Evolutionary conservation across 139 green algal genomes (phyloP), one percentile per base, ranked within the genome.

Genomic region (Yamagishiella unicocca): DNA sequence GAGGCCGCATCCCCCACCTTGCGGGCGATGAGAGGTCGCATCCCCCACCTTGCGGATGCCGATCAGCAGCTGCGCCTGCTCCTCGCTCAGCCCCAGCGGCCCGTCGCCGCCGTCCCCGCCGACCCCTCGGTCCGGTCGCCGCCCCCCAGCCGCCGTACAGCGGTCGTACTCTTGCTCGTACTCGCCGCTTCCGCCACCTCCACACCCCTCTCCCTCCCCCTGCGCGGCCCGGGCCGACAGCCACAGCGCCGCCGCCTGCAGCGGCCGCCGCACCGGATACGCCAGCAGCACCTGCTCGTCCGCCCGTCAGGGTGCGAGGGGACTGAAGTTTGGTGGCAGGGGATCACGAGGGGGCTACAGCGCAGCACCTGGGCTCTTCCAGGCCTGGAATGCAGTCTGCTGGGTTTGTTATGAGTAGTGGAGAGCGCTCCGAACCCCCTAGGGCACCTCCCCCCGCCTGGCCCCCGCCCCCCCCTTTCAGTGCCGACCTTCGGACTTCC

Each of bases 181-280:
- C n/a, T n/a, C n/a, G 24, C 33, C 14, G 50, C 33, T 3, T 1
- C 27, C 31, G 29, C n/a, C 45, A 82, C 3, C n/a, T 12, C 0
- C 75, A 8, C 8, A 31, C 24, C 4, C 33, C 5, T 2, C 37
- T 0, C 9, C 53, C 7, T 45, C 37, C 22, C 4, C 76, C 0
- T 8, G 29, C 1, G 76, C 27, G 7, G 76, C 76, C 24, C 76
- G 46, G 19, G 76, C 76, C 27, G 76, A 71, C 37, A 83, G 76
- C 76, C 76, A 83, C 54, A 83, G 76, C 9, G 76, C 76, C 8
- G 76, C 54, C 1, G 76, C 76, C 53, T 83, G 76, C 53, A 90
- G 76, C 38, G 76, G 85, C 66, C 85, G 50, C 40, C 84, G 84
- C 33, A 89, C 24, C 17, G 72, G 72, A 4, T 62, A 79, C 10